Conservation (phyloP, 331 rosid genomes). For the Pyracantha coccinea region DNA sequence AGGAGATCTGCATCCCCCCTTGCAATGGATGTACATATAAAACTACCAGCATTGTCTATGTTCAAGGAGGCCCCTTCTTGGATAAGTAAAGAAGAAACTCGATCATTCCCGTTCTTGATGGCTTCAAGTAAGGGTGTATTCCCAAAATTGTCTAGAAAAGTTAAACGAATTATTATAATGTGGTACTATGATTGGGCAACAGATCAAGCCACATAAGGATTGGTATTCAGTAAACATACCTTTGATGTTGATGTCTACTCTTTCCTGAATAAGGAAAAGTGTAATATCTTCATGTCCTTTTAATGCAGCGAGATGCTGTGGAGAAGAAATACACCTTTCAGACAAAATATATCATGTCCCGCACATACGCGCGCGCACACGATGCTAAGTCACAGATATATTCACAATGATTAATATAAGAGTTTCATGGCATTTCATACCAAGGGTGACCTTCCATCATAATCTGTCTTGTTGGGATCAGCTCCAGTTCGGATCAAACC, state of each 20-base stretch:
- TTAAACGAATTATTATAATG: neutral
- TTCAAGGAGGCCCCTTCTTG: constrained; percentile 67
- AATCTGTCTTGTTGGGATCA: constrained; percentile 82
- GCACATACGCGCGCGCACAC: neutral
- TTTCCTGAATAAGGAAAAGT: constrained; percentile 57
- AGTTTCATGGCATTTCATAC: constrained; percentile 22
- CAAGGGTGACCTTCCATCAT: constrained; percentile 97
- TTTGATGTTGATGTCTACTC: constrained; percentile 48
- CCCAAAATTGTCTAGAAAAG: constrained; percentile 66
- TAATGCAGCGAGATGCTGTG: constrained; percentile 85
- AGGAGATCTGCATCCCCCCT: constrained; percentile 80
- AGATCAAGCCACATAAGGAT: neutral
- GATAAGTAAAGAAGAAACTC: constrained; percentile 58
- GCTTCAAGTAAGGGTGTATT: constrained; percentile 89
- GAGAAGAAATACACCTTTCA: constrained; percentile 16
- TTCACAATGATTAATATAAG: neutral
- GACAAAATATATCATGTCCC: neutral
- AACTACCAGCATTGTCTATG: constrained; percentile 59
- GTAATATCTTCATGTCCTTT: constrained; percentile 74
- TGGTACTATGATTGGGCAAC: neutral
- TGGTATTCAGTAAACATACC: constrained; percentile 29
- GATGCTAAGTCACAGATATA: neutral
- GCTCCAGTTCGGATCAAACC: constrained; percentile 87
- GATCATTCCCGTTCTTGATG: constrained; percentile 79
- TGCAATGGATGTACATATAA: constrained; percentile 60